Evolutionary conservation across 495 filamentous ascomycete species (phyloP), one percentile per base, ranked within the genome.

Genomic region (Poronia punctata): DNA sequence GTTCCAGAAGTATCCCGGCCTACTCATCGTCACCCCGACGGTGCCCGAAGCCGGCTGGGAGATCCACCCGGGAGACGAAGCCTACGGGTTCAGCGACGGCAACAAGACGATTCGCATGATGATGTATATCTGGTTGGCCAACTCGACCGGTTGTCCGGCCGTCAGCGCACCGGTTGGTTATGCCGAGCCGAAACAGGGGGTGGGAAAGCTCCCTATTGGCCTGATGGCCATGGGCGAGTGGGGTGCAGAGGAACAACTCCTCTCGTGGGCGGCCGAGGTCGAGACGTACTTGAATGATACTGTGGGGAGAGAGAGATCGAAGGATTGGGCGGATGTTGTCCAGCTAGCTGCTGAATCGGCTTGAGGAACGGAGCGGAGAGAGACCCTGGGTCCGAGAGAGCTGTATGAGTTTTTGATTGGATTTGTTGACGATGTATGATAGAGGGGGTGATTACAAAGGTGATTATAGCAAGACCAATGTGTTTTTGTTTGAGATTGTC

Each of bases 191-290:
- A 46, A 68, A 34, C 53, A 60, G 29, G 68, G 65, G 6, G 53
- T 60, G 46, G 69, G 67, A 1, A 57, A 55, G 30, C 23, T 75
- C 22, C 88, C 90, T 1, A 70, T 95, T 17, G 87, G 87, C n/a
- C 41, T 95, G 40, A 90, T 89, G 84, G 90, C 79, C 2, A 85
- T 90, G 78, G 79, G 74, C 0, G 84, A 94, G 61, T 95, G 90
- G 90, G 88, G 88, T 0, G 66, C 59, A 9, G 90, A 96, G 59
- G 88, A 93, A 50, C 74, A 72, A 26, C 59, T 95, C 56, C 62
- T 96, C 33, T 75, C 65, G 36, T 88, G 82, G 66, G 88, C 85
- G 35, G 73, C 72, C 40, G 80, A 84, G 52, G 72, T 68, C 0
- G 86, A 94, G 66, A 52, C 49, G 38, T 70, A 63, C 33, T 33